Conservation (phyloP, 129 eudicot genomes). For the Saussurea involucrata region DNA sequence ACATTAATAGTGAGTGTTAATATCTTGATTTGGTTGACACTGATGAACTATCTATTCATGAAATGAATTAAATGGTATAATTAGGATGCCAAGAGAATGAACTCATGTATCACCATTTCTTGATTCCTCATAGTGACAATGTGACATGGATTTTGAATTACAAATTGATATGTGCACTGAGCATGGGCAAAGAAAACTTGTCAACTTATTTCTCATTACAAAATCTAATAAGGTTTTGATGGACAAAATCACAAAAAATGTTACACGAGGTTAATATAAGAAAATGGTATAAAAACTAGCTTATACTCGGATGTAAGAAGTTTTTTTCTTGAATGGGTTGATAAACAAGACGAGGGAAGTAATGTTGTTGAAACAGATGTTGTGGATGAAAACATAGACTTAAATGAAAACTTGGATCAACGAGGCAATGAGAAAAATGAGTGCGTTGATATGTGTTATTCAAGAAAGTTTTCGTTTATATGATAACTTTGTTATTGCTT, state of each 20-base stretch:
- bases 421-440: neutral
- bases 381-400: too few relatives aligned
- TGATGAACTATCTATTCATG: neutral
- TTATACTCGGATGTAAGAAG: neutral
- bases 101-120: too few relatives aligned
- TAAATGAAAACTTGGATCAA: neutral
- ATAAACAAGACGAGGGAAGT: neutral
- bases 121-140: neutral
- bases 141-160: neutral
- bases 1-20: neutral
- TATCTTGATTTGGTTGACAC: neutral
- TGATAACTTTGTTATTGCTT: neutral
- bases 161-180: neutral
- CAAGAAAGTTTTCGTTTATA: neutral
- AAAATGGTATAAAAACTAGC: neutral
- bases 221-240: neutral
- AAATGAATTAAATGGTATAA: neutral
- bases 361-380: neutral
- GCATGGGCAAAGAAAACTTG: neutral
- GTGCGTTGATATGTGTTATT: neutral
- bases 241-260: neutral
- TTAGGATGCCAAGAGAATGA: neutral
- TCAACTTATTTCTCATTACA: neutral
- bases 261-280: too few relatives aligned
- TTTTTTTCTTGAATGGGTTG: neutral